Evolutionary conservation across 1,139 yeast species (phyloP), one percentile per base, ranked within the genome.

Genomic region (Protomyces pachydermus): DNA sequence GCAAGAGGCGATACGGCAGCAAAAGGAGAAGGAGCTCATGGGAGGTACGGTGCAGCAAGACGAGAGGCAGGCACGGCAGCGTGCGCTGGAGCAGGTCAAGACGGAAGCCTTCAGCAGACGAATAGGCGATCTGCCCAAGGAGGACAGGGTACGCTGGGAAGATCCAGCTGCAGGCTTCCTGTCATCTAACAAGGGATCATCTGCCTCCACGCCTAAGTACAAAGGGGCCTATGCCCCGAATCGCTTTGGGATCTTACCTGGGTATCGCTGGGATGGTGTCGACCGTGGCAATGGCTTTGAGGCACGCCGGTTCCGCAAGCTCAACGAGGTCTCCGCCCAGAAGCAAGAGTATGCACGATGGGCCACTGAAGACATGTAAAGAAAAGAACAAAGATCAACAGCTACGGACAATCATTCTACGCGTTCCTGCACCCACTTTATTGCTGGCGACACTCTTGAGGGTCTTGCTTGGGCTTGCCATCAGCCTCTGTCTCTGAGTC

Each of bases 241-340:
- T 72, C 75, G 98, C 67, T 91, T 89, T 74, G 81, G 81, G 3
- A 85, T 91, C 20, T 76, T 77, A 4, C 96, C 97, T 0, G 97
- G 98, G 0, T 78, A 79, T 69, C 78, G 89, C 65, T 91, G 98
- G 98, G 98, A 91, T 73, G 98, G 98, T 0, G 85, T 91, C 0
- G 95, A 90, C 74, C 77, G 98, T 66, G 84, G 95, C 0, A 91
- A 87, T 72, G 97, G 97, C n/a, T 91, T 88, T 74, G 98, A 91
- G 72, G 78, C 77, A 58, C 77, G 80, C 67, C 81, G 88, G 79
- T 79, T 88, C 71, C 78, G 81, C 48, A 82, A 80, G 67, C 82
- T 83, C 64, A 80, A 78, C 38, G 86, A 84, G 61, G 25, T 48
- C 32, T 18, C 20, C 6, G 50, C 23, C 16, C 35, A 38, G 16